Evolutionary conservation across 768 basidiomycete species (phyloP).

Genomic region (Gymnopilus dilepis): DNA sequence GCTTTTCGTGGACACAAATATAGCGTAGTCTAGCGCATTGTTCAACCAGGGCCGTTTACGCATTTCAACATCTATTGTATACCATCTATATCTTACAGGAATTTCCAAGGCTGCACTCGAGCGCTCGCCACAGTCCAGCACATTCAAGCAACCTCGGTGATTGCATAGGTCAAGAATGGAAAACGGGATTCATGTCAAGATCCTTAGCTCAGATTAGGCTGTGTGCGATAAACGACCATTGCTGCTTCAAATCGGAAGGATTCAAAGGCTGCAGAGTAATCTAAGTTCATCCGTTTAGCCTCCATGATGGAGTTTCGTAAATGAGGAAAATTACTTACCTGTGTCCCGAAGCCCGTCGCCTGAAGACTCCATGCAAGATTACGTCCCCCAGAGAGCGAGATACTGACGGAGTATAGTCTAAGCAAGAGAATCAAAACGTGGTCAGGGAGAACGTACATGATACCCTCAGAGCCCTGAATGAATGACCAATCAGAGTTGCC

Average conservation of each 20-base stretch:
- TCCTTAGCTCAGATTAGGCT: neutral
- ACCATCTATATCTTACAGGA: neutral
- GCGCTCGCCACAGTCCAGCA: no score
- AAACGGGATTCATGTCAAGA: no score
- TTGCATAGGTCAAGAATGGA: no score
- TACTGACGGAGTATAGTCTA: neutral
- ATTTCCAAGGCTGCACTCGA: no score
- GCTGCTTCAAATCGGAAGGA: slow-evolving; percentile 15
- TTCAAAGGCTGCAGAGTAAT: slow-evolving; percentile 11
- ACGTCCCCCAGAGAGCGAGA: slow-evolving; percentile 2
- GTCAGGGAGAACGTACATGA: neutral
- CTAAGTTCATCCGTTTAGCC: neutral
- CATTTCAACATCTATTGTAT: neutral
- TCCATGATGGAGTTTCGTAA: no score
- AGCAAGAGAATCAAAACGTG: neutral
- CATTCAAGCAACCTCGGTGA: no score
- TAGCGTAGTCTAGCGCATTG: no score
- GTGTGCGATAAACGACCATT: slow-evolving; percentile 14
- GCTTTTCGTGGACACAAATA: slow-evolving; percentile 76
- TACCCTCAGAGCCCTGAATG: slow-evolving; percentile 7
- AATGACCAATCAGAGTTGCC: slow-evolving; percentile 18
- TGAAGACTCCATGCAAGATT: slow-evolving; percentile 17
- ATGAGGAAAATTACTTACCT: neutral
- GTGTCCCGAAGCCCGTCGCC: slow-evolving; percentile 7
- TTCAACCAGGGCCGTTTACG: no score